Base-by-base conservation (phyloP, 2,329 filamentous ascomycete genomes). In the Furcasterigmium furcatum region DNA sequence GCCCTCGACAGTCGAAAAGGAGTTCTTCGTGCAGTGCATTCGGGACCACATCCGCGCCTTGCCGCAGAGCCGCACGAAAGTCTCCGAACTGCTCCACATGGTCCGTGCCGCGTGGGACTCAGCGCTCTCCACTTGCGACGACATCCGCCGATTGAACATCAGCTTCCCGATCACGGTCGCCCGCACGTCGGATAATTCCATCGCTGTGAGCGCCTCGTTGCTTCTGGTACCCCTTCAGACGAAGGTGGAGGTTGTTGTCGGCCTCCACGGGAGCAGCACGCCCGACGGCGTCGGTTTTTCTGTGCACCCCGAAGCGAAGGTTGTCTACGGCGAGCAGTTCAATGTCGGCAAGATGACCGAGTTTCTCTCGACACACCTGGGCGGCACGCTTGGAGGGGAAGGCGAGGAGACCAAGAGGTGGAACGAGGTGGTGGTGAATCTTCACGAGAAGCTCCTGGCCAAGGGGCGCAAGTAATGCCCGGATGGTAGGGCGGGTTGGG, bases 261-360 rank as follows among this genome's bases (percentile, higher is more conserved):
- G 74, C 14, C 62, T 92, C 20, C 68, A 65, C 1, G 68, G 75
- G 3, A 63, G 65, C 9, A 69, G 65, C 41, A 66, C 65, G 1
- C 65, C 67, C 1, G 68, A 71, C n/a, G 73, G 75, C 4, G 66
- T 85, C 10, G 73, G 79, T 1, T 72, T 88, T 29, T 62, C 64
- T 13, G 67, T 87, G 20, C 66, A 66, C 6, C 72, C 76, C 2
- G 69, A 68, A 19, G 86, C 82, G 0, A 73, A 71, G 43, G 80
- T 91, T 1, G 71, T 90, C 3, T 94, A 94, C 60, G 88, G 88
- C 1, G 87, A 92, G 65, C 75, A 79, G 48, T 91, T 91, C 62
- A 88, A 89, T 52, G 80, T 83, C 52, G 78, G 73, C 41, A 91
- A 88, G 64, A 84, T 94, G 71, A 72, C 69, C n/a, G 85, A 89